Conservation (phyloP, 176 grass and related monocot species). For the Thalia dealbata region DNA sequence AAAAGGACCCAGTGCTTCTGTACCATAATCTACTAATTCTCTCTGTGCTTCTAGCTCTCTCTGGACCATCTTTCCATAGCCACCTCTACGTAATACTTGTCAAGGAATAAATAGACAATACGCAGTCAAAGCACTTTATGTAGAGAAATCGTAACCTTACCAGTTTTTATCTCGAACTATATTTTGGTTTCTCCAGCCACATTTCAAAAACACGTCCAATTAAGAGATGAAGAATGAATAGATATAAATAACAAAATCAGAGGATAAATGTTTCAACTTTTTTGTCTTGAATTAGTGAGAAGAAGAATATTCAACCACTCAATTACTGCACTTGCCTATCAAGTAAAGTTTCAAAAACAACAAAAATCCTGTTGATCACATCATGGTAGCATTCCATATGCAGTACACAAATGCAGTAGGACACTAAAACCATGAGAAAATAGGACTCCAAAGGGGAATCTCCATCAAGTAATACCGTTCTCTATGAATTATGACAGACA, state of each 20-base stretch:
- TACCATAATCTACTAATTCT: slow-evolving; percentile 86
- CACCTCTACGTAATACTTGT: slow-evolving; percentile 46
- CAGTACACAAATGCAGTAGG: background rate
- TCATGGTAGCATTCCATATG: background rate
- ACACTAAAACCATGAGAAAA: background rate
- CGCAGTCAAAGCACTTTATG: background rate
- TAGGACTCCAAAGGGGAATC: background rate
- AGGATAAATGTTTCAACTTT: background rate
- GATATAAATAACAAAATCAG: background rate
- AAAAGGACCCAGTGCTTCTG: slow-evolving; percentile 28
- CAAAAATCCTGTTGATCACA: background rate
- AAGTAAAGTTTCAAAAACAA: too few relatives aligned
- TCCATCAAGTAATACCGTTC: background rate
- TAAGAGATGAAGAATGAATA: background rate
- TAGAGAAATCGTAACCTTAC: background rate
- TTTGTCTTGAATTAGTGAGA: background rate
- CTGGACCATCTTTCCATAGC: slow-evolving; percentile 96
- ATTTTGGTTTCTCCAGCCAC: background rate
- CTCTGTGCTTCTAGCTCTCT: slow-evolving; percentile 88
- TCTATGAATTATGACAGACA: background rate
- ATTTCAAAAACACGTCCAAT: background rate
- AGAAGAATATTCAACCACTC: background rate
- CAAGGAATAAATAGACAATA: slow-evolving; percentile 11
- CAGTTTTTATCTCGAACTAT: background rate
- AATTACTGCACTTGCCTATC: background rate